These are phyloP conservation scores for Yamadazyma membranifaciens DNA, from an alignment of 1,139 yeast species.

Conservation along the genomic window DNA sequence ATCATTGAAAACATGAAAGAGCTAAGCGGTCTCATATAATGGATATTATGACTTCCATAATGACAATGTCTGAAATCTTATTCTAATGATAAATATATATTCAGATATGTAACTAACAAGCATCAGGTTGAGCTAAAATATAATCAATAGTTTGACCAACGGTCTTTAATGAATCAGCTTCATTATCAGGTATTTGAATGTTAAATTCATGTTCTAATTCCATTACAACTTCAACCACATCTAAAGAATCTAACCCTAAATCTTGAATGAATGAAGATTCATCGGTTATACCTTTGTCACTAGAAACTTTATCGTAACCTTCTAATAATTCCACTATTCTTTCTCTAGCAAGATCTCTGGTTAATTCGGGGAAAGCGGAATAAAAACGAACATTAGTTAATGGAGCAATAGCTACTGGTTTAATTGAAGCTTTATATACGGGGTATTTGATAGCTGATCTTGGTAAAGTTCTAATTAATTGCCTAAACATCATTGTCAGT, in stretches of 20 bases:
- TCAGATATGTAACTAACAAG: slow-evolving; percentile 34
- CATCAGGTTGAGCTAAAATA: slow-evolving; percentile 71
- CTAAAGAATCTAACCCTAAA: slow-evolving; percentile 83
- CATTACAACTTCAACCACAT: slow-evolving; percentile 86
- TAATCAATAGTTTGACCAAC: slow-evolving; percentile 81
- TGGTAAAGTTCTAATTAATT: slow-evolving; percentile 11
- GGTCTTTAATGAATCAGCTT: slow-evolving; percentile 80
- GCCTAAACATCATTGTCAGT: slow-evolving; percentile 6
- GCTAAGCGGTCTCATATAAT: too few relatives aligned
- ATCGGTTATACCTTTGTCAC: slow-evolving; percentile 50
- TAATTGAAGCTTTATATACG: not conserved
- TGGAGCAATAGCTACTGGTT: not conserved
- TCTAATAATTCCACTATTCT: slow-evolving; percentile 78
- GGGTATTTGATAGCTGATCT: not conserved
- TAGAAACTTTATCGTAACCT: slow-evolving; percentile 69
- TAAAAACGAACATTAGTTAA: slow-evolving; percentile 41
- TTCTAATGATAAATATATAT: too few relatives aligned
- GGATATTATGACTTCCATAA: too few relatives aligned
- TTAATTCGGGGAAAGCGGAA: slow-evolving; percentile 63
- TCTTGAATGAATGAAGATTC: slow-evolving; percentile 67
- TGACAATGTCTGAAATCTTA: too few relatives aligned
- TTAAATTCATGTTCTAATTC: slow-evolving; percentile 83
- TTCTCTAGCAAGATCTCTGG: slow-evolving; percentile 69
- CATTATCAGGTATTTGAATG: slow-evolving; percentile 80
- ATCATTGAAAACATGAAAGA: too few relatives aligned